Conservation (phyloP, 2,329 filamentous ascomycete genomes). For the Verticillium alfalfae region DNA sequence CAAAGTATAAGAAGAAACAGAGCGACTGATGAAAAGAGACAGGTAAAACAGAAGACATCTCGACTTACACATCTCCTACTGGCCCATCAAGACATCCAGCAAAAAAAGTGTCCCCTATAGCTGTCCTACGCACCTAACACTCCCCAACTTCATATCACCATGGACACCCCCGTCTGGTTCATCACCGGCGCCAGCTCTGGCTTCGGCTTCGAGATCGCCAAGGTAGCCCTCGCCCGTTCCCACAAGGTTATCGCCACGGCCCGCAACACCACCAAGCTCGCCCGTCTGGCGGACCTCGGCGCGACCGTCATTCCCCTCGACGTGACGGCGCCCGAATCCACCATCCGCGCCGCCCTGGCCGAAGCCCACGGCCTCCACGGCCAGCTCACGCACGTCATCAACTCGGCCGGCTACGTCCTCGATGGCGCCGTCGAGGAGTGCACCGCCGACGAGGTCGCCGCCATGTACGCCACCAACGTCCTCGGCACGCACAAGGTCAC, state of each 20-base stretch:
- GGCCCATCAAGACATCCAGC: too few species aligned
- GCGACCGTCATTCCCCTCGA: constrained; percentile 40
- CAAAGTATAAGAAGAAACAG: not conserved
- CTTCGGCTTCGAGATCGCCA: constrained; percentile 40
- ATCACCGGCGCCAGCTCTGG: constrained; percentile 47
- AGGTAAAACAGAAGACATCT: too few species aligned
- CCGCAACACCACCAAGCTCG: constrained; percentile 30
- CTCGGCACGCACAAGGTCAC: constrained; percentile 44
- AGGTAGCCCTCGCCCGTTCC: constrained; percentile 35
- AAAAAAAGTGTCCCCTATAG: too few species aligned
- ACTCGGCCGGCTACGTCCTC: constrained; percentile 39
- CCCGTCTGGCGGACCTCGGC: constrained; percentile 34
- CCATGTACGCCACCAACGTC: constrained; percentile 46
- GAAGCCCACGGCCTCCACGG: constrained; percentile 15
- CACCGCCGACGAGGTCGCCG: constrained; percentile 26
- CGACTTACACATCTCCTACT: not conserved
- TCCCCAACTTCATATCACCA: not conserved
- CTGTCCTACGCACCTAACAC: too few species aligned
- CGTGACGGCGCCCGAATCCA: constrained; percentile 30
- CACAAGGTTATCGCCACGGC: constrained; percentile 47
- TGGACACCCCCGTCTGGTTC: constrained; percentile 36
- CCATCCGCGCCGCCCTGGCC: constrained; percentile 16
- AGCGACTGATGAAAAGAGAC: not conserved
- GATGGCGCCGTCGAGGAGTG: constrained; percentile 35
- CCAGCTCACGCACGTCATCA: constrained; percentile 41